phyloP scores from a whole-genome alignment of 352 stramenopile genomes.

The Globisporangium middletonii region DNA sequence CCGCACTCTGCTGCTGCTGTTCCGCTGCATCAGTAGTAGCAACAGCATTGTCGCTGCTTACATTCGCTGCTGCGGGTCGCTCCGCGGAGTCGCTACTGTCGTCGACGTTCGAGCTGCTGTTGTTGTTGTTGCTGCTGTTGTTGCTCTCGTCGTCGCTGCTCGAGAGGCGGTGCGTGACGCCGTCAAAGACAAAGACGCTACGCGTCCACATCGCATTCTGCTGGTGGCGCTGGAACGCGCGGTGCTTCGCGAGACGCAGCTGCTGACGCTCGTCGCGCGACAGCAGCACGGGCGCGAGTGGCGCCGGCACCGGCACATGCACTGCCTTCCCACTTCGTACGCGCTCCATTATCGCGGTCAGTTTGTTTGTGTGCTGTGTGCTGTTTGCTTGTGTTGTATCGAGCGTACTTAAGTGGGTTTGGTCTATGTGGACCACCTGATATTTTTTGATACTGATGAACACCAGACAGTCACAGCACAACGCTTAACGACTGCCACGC shows the following conservation, averaged over 20 bases:
- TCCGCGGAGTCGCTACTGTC: too few relatives aligned
- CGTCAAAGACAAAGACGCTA: constrained; percentile 22
- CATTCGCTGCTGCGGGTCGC: too few relatives aligned
- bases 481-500: too few relatives aligned
- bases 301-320: constrained; percentile 33
- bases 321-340: constrained; percentile 15
- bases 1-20: neutral
- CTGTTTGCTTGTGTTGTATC: neutral
- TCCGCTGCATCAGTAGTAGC: neutral
- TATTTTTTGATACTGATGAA: too few relatives aligned
- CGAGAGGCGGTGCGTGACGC: constrained; percentile 9
- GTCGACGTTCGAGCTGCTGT: neutral
- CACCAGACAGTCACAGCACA: too few relatives aligned
- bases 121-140: neutral
- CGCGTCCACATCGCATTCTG: constrained; percentile 57
- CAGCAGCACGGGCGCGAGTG: constrained; percentile 26
- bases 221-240: constrained; percentile 53
- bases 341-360: constrained; percentile 22
- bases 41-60: neutral
- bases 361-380: neutral
- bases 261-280: constrained; percentile 43
- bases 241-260: constrained; percentile 40
- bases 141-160: neutral
- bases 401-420: too few relatives aligned
- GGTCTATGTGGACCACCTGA: too few relatives aligned